A percentile compares a stretch with the other conserved stretches of the same genome.
These are phyloP conservation scores for Iris pallida DNA, from an alignment of 116 monocot genomes.

Conservation along the genomic window DNA sequence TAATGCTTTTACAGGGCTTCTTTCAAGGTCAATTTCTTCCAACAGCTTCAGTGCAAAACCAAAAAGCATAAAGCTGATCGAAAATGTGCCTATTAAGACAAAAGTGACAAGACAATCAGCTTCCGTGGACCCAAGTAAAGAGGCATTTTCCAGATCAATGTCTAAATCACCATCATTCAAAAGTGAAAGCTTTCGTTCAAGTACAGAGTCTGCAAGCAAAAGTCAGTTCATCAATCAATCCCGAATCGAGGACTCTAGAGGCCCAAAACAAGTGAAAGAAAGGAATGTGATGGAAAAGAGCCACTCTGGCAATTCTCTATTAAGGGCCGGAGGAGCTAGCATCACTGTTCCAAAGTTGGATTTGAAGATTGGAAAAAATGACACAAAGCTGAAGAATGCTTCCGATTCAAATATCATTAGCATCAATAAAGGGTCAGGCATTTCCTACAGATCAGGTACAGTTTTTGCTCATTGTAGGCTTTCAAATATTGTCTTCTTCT, in stretches of 20 bases:
- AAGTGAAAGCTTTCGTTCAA: not conserved
- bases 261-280: constrained; percentile 13
- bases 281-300: constrained; percentile 18
- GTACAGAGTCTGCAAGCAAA: constrained; percentile 12
- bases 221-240: constrained; percentile 5
- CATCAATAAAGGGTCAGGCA: constrained; percentile 11
- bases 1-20: constrained; percentile 19
- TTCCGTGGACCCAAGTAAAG: constrained; percentile 15
- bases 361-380: constrained; percentile 8
- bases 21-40: constrained; percentile 41
- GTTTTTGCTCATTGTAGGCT: not conserved
- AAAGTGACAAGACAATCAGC: constrained; percentile 18
- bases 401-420: constrained; percentile 14
- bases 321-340: not conserved
- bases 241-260: constrained; percentile 14
- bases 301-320: not conserved
- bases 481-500: not conserved
- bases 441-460: constrained; percentile 10
- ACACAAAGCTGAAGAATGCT: constrained; percentile 3
- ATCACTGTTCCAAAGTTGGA: constrained; percentile 8
- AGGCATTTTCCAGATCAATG: constrained; percentile 8
- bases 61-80: constrained; percentile 33
- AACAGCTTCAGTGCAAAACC: constrained; percentile 20
- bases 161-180: constrained; percentile 31
- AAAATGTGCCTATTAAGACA: constrained; percentile 18